Base-by-base conservation (phyloP, 345 rosid species). In the Jatropha curcas region DNA sequence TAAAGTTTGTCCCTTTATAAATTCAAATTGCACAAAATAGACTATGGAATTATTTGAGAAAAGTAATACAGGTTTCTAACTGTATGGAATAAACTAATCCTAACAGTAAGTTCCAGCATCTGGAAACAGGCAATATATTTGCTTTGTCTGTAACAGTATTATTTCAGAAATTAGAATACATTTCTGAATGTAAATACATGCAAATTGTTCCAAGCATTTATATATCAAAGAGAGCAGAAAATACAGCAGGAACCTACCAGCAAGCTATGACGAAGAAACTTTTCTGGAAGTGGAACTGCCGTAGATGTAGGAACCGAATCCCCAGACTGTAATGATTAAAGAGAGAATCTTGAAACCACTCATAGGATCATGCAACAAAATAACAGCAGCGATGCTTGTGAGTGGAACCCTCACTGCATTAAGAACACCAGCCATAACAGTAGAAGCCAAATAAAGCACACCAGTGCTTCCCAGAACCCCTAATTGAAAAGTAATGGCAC, bases 291-390 rank as follows among this genome's bases (percentile, higher is more conserved):
- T 51, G 11, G 84, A 74, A 77, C 46, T 90, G 4, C 98, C 96
- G 27, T 88, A 88, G 62, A 93, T 86, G 80, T 88, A 93, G 39
- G 86, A 91, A 57, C 73, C 87, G 55, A 91, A 90, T 60, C 98
- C 97, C 97, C 97, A 94, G 31, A 90, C 86, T 0, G 96, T 90
- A n/a, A 88, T 65, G 31, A 86, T n/a, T 67, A 92, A 60, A n/a
- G 98, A 90, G 10, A 92, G 80, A 60, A 92, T 90, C 84, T 94
- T 94, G 70, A 94, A 90, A 5, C 97, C 94, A 10, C 96, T 89
- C 98, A 91, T 90, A 0, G 97, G 91, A 63, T 93, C 97, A 65
- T 88, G 85, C 60, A 93, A 71, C 81, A 91, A 41, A 74, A 91
- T 88, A 4, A 91, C 92, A 3, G 97, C 96, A 0, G 91, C 96